These are phyloP conservation scores for Cladosporium sp. DNA, from an alignment of 2,329 filamentous ascomycete species.

Conservation along the genomic window DNA sequence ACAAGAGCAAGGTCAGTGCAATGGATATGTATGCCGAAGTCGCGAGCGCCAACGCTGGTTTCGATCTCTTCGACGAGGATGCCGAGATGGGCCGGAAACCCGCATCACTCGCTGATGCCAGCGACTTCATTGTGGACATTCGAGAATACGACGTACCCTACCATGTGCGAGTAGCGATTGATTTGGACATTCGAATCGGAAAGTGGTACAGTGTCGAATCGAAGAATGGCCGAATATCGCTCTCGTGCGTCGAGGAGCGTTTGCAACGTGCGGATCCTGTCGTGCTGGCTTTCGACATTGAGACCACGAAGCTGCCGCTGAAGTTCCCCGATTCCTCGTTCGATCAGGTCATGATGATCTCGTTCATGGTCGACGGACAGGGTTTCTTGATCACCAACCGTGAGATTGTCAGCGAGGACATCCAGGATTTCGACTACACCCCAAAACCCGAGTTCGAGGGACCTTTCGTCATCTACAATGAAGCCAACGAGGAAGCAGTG, in stretches of 20 bases:
- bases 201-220: constrained; percentile 97
- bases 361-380: constrained; percentile 99
- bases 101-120: constrained; percentile 75
- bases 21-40: constrained; percentile 99
- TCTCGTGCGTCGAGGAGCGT: constrained; percentile 80
- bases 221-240: constrained; percentile 81
- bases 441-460: constrained; percentile 94
- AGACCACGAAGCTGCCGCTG: constrained; percentile 89
- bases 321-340: constrained; percentile 95
- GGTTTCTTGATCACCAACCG: constrained; percentile 97
- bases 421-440: constrained; percentile 96
- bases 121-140: constrained; percentile 97
- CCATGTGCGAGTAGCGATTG: constrained; percentile 97
- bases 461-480: constrained; percentile 97
- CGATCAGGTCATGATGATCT: constrained; percentile 99
- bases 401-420: constrained; percentile 96
- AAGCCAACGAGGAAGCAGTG: constrained; percentile 82
- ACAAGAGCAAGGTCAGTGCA: constrained; percentile 90
- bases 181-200: constrained; percentile 87
- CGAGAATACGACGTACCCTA: constrained; percentile 99
- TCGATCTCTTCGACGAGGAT: constrained; percentile 95
- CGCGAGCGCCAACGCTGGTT: constrained; percentile 75
- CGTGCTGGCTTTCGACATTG: constrained; percentile 99
- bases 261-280: constrained; percentile 89
- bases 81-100: constrained; percentile 69